These are phyloP conservation scores for Macrocybe gigantea DNA, from an alignment of 768 basidiomycete species.

Conservation along the genomic window DNA sequence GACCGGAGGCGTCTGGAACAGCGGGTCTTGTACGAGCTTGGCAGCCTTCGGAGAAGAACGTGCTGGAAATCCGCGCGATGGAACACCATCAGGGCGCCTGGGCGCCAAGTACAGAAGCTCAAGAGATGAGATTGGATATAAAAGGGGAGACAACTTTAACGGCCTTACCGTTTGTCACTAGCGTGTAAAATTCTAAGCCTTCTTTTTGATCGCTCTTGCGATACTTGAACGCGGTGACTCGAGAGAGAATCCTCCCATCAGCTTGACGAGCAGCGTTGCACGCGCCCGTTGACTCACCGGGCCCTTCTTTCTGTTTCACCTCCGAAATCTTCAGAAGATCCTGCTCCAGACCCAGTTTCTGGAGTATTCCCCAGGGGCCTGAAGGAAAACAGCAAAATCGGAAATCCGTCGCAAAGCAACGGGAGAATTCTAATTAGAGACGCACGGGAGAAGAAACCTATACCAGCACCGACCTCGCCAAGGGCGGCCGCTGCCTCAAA, in stretches of 20 bases:
- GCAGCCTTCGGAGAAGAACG: slow-evolving; percentile 45
- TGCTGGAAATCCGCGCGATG: slow-evolving; percentile 68
- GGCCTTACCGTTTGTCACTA: slow-evolving; percentile 50
- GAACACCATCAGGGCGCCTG: slow-evolving; percentile 47
- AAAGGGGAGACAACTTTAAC: neutral
- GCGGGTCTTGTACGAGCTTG: slow-evolving; percentile 37
- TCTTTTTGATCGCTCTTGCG: slow-evolving; percentile 56
- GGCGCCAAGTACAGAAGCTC: slow-evolving; percentile 3
- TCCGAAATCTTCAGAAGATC: slow-evolving; percentile 36
- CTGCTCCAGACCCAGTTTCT: slow-evolving; percentile 38
- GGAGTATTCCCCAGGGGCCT: slow-evolving; percentile 48
- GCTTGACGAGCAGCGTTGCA: neutral
- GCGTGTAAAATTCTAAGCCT: slow-evolving; percentile 46
- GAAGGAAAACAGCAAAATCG: slow-evolving; percentile 5
- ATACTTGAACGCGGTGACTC: slow-evolving; percentile 48
- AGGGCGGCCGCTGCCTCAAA: slow-evolving; percentile 48
- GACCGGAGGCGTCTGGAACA: slow-evolving; percentile 56
- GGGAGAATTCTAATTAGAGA: slow-evolving; percentile 13
- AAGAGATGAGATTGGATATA: slow-evolving; percentile 5
- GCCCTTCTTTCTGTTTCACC: slow-evolving; percentile 29
- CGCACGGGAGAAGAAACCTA: slow-evolving; percentile 46
- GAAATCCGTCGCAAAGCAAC: neutral
- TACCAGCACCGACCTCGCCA: slow-evolving; percentile 56
- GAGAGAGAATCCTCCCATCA: slow-evolving; percentile 2
- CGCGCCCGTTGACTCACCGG: slow-evolving; percentile 22